Percentiles rank a stretch among this genome's conserved stretches.
phyloP scores from a whole-genome alignment of 2,329 filamentous ascomycete genomes.

The Massarina eburnea region DNA sequence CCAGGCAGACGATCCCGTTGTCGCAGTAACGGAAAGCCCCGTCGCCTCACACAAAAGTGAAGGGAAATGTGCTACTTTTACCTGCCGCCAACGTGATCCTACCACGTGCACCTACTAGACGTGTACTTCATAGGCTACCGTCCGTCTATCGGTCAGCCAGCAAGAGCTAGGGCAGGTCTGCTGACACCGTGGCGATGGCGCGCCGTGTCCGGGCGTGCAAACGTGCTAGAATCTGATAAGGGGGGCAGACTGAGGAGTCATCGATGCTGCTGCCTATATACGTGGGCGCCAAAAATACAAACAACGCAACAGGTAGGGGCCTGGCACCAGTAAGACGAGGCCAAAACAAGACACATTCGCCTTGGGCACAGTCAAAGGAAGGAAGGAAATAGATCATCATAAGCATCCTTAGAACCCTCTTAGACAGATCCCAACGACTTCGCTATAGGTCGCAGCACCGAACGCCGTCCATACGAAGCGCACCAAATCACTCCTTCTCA shows the following conservation, averaged over 20 bases:
- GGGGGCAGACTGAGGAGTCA: constrained; percentile 4
- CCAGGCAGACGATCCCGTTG: no score
- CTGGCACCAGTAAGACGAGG: no score
- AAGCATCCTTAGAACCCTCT: no score
- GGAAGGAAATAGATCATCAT: no score
- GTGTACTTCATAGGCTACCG: constrained; percentile 14
- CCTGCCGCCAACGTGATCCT: constrained; percentile 22
- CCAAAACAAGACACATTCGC: no score
- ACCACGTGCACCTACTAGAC: no score
- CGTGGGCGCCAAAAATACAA: constrained; percentile 4
- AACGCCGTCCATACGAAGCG: neutral
- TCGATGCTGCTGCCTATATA: neutral
- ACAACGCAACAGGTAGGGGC: neutral
- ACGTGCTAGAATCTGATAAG: constrained; percentile 6
- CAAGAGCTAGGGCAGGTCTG: constrained; percentile 18
- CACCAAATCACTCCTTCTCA: neutral
- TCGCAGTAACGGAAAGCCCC: no score
- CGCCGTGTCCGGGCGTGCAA: constrained; percentile 12
- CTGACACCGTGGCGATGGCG: constrained; percentile 29
- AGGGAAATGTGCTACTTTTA: neutral
- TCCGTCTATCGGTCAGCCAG: constrained; percentile 6
- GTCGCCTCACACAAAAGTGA: neutral
- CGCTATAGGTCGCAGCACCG: no score
- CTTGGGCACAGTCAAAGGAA: no score
- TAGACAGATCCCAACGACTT: no score